phyloP scores from a whole-genome alignment of 371 early-diverging fungal genomes.

The Rhizopus sp. region DNA sequence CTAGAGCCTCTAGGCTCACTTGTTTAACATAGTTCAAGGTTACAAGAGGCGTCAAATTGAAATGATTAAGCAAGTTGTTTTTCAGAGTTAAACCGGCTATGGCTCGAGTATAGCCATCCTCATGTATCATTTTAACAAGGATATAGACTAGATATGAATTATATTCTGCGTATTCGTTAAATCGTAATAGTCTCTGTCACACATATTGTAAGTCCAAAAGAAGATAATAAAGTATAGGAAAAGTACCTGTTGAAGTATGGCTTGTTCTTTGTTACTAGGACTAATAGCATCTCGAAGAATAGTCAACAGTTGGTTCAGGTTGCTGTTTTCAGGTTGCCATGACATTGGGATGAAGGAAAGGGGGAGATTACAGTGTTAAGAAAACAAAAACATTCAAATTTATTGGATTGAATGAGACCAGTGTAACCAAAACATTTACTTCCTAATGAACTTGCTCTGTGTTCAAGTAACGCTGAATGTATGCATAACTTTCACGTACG shows the following conservation, averaged over 20 bases:
- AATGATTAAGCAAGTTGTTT: conserved; percentile 72
- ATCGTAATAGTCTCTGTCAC: conserved; percentile 74
- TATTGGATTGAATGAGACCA: too few relatives aligned
- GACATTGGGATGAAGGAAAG: conserved; percentile 12
- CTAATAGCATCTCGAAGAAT: conserved; percentile 40
- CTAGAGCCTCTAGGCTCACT: conserved; percentile 55
- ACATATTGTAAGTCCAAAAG: conserved; percentile 3
- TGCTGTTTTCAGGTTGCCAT: conserved; percentile 47
- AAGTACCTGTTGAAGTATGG: conserved; percentile 37
- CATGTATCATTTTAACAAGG: conserved; percentile 63
- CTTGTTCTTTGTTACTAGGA: conserved; percentile 37
- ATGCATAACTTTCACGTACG: conserved; percentile 22
- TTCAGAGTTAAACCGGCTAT: conserved; percentile 89
- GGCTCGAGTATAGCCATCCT: conserved; percentile 62
- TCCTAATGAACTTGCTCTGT: conserved; percentile 3
- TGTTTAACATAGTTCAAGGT: conserved; percentile 76
- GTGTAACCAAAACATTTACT: neutral
- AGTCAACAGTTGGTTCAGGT: conserved; percentile 31
- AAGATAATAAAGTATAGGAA: neutral
- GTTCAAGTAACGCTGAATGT: conserved; percentile 26
- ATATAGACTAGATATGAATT: conserved; percentile 87
- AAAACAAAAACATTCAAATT: too few relatives aligned
- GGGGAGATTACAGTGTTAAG: too few relatives aligned
- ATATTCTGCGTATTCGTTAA: conserved; percentile 82
- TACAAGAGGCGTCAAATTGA: conserved; percentile 52